Evolutionary conservation across 2,329 filamentous ascomycete genomes (phyloP).

Genomic region (Zopfia rhizophila): DNA sequence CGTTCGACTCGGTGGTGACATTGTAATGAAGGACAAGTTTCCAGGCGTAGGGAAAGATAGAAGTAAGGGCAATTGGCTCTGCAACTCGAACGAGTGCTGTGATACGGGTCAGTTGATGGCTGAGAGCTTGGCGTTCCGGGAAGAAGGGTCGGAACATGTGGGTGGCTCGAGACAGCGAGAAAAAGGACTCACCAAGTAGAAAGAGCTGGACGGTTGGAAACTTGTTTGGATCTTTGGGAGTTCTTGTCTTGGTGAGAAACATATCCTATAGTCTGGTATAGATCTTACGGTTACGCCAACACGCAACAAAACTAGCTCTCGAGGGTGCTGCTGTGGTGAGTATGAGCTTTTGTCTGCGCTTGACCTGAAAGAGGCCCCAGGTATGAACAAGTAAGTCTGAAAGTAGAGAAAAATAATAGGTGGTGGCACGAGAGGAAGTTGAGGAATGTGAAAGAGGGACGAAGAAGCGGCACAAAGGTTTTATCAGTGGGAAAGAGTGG

Average conservation of each 20-base stretch:
- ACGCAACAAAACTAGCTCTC: constrained; percentile 16
- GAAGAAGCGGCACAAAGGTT: background rate
- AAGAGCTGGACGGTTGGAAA: constrained; percentile 88
- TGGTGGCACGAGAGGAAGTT: background rate
- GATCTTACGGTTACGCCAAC: constrained; percentile 61
- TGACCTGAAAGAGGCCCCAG: constrained; percentile 26
- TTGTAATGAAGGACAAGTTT: constrained; percentile 51
- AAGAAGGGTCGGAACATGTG: constrained; percentile 3
- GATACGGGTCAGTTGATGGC: constrained; percentile 14
- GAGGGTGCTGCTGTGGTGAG: constrained; percentile 18
- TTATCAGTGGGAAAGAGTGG: constrained; percentile 10
- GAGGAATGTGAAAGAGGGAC: constrained; percentile 7
- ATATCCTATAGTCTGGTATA: constrained; percentile 63
- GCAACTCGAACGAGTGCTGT: constrained; percentile 90
- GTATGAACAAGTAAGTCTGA: constrained; percentile 8
- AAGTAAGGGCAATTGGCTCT: constrained; percentile 92
- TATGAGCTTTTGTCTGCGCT: constrained; percentile 35
- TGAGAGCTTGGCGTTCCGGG: background rate
- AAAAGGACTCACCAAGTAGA: constrained; percentile 73
- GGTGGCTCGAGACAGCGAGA: background rate
- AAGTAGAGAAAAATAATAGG: constrained; percentile 8
- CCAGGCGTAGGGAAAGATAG: constrained; percentile 83
- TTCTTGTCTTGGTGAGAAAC: constrained; percentile 69
- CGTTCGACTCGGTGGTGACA: constrained; percentile 48
- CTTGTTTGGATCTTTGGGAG: constrained; percentile 72